Conservation (phyloP, 2,329 filamentous ascomycete genomes). For the Ascochyta clinopodiicola region DNA sequence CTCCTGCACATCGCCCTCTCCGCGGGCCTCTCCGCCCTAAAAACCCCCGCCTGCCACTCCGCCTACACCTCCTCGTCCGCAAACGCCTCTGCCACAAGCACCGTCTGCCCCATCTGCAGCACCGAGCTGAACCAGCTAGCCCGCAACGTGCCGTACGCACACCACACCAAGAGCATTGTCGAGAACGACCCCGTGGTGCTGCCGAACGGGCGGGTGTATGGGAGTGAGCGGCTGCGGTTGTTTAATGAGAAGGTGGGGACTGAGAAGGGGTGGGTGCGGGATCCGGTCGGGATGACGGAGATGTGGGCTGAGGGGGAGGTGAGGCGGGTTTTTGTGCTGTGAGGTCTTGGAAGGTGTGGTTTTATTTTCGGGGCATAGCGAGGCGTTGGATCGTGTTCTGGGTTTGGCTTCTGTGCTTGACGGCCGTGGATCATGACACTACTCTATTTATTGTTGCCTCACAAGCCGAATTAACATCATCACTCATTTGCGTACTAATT, state of each 20-base stretch:
- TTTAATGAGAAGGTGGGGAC: conserved; percentile 82
- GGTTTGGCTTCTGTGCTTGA: too few relatives aligned
- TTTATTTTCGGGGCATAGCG: conserved; percentile 13
- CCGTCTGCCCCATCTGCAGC: conserved; percentile 93
- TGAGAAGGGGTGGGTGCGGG: conserved; percentile 70
- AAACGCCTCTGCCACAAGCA: conserved; percentile 64
- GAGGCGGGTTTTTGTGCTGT: conserved; percentile 92
- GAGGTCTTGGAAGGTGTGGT: conserved; percentile 3
- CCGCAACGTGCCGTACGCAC: conserved; percentile 86
- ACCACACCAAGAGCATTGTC: conserved; percentile 92
- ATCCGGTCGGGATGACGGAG: conserved; percentile 67
- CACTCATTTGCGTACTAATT: too few relatives aligned
- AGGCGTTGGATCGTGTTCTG: neutral
- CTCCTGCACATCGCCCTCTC: conserved; percentile 89
- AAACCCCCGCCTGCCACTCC: conserved; percentile 92
- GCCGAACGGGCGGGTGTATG: conserved; percentile 87
- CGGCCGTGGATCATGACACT: too few relatives aligned
- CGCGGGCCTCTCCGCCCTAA: conserved; percentile 90
- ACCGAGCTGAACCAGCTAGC: conserved; percentile 94
- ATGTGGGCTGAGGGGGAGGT: conserved; percentile 61
- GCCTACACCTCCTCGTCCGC: conserved; percentile 63
- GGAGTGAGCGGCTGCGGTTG: conserved; percentile 73
- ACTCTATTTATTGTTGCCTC: too few relatives aligned
- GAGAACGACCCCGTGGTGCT: conserved; percentile 86
- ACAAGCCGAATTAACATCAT: too few relatives aligned